A percentile compares a stretch with the other conserved stretches of the same genome.
Evolutionary conservation across 176 grass and related monocot species (phyloP).

Genomic region (Neostapfia colusana): DNA sequence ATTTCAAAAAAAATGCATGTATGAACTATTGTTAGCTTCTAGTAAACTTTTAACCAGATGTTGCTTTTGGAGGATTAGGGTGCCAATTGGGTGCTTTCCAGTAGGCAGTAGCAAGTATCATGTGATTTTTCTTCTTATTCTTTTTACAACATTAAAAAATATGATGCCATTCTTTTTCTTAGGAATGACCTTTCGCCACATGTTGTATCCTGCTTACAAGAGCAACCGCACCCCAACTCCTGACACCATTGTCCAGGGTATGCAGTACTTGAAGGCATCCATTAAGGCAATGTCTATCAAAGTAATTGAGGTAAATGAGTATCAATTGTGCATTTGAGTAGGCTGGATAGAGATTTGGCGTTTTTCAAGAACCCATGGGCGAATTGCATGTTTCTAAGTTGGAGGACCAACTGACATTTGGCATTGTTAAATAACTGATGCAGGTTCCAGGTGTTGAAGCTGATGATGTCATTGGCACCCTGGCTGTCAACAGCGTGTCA

Average conservation of each 20-base stretch:
- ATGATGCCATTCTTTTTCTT: conserved; percentile 28
- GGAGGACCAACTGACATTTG: not conserved
- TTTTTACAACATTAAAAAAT: conserved; percentile 3
- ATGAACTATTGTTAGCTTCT: not conserved
- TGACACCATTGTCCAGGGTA: conserved; percentile 85
- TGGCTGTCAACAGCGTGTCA: conserved; percentile 89
- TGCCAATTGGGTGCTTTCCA: conserved; percentile 6
- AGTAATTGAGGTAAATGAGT: conserved; percentile 88
- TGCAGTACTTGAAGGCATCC: conserved; percentile 97
- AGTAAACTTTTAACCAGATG: not conserved
- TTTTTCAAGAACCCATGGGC: not conserved
- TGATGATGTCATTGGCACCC: conserved; percentile 97
- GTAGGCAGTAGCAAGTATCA: not conserved
- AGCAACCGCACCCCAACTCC: conserved; percentile 85
- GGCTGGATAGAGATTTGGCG: not conserved
- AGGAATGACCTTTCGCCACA: conserved; percentile 95
- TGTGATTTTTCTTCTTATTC: not conserved
- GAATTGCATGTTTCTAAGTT: not conserved
- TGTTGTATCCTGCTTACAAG: conserved; percentile 91
- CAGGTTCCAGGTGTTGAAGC: conserved; percentile 99
- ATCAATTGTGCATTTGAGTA: conserved; percentile 27
- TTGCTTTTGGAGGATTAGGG: not conserved
- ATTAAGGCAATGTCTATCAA: conserved; percentile 93
- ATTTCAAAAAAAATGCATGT: not conserved
- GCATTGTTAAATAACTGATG: conserved; percentile 43